Percentiles rank a stretch among this genome's conserved stretches.
Evolutionary conservation across 257 asterid genomes (phyloP).

Genomic region (Perilla frutescens): DNA sequence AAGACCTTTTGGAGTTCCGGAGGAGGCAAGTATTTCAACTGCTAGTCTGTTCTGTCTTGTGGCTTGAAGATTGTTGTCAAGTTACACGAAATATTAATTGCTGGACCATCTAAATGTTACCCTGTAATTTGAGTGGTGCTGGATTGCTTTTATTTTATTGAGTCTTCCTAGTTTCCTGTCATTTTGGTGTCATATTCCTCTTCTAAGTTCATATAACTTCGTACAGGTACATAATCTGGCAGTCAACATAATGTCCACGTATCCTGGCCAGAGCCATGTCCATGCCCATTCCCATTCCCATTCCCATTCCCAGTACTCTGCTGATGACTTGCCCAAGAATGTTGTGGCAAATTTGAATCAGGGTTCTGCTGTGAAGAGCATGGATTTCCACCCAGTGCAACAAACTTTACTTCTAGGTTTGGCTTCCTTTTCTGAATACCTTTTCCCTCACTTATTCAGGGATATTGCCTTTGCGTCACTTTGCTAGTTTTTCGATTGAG

Average conservation of each 20-base stretch:
- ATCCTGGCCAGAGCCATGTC: slow-evolving; percentile 50
- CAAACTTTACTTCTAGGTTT: slow-evolving; percentile 63
- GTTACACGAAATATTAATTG: slow-evolving; percentile 24
- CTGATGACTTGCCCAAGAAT: slow-evolving; percentile 61
- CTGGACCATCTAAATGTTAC: slow-evolving; percentile 3
- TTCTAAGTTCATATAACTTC: slow-evolving; percentile 18
- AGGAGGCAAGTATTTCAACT: slow-evolving; percentile 50
- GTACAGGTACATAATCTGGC: slow-evolving; percentile 54
- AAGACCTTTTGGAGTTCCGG: slow-evolving; percentile 50
- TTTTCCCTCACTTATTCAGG: slow-evolving; percentile 2
- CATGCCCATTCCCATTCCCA: slow-evolving; percentile 36
- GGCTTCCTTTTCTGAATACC: slow-evolving; percentile 37
- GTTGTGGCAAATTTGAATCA: slow-evolving; percentile 60
- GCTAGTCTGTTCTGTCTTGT: slow-evolving; percentile 12
- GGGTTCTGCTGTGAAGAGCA: slow-evolving; percentile 70
- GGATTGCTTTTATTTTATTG: not conserved
- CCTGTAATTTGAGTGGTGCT: slow-evolving; percentile 18
- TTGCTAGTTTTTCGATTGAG: slow-evolving; percentile 6
- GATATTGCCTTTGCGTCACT: slow-evolving; percentile 9
- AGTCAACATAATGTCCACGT: slow-evolving; percentile 42
- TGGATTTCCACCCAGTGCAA: slow-evolving; percentile 70
- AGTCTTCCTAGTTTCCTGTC: not conserved
- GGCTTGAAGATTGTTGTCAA: slow-evolving; percentile 8
- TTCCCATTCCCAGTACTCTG: slow-evolving; percentile 36
- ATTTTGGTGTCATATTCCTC: slow-evolving; percentile 17